Base-by-base conservation (phyloP, 1,284 basidiomycete species). In the Apiotrichum akiyoshidainum region DNA sequence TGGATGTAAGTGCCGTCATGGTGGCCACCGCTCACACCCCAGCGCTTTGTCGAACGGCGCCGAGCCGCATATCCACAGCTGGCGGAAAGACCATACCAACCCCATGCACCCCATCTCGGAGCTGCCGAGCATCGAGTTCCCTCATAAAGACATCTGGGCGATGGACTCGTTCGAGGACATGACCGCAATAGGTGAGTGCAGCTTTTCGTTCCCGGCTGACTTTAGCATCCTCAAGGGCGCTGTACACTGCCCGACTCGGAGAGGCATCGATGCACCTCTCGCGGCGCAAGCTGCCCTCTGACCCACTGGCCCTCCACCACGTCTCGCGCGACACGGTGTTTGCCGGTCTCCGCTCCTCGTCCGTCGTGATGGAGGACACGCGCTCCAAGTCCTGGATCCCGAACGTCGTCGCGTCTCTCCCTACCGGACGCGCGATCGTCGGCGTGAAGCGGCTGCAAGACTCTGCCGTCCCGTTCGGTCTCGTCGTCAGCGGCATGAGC, bases 391-490 rank as follows among this genome's bases (percentile, higher is more conserved):
- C 10, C 10, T 13, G 17, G 5, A 57, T 61, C 1, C 34, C 54
- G n/a, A 67, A 59, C 34, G 40, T 60, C 6, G 50, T 66, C 16
- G 65, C 62, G 16, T 31, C 33, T 1, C 60, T 68, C 1, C 55
- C 54, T 6, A 58, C 59, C 9, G 63, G 65, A 21, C 70, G 69
- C 52, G 69, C 73, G 2, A 65, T 74, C 1, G 67, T 72, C 5
- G 70, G 68, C 1, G 66, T 76, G 5, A 68, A 66, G 60, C 52
- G 70, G 16, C 57, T 76, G 41, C 52, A 63, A 21, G 74, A 75
- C 59, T 64, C 60, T 10, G 72, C 69, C 0, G 73, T 74, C 1
- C 74, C 74, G 12, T 76, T 63, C 64, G 74, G 74, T n/a, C 37
- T 75, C 22, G 57, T 68, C 1, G 70, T 65, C 9, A 69, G 69